Base-by-base conservation (phyloP, 2,329 filamentous ascomycete species). In the Hymenoscyphus occultus region DNA sequence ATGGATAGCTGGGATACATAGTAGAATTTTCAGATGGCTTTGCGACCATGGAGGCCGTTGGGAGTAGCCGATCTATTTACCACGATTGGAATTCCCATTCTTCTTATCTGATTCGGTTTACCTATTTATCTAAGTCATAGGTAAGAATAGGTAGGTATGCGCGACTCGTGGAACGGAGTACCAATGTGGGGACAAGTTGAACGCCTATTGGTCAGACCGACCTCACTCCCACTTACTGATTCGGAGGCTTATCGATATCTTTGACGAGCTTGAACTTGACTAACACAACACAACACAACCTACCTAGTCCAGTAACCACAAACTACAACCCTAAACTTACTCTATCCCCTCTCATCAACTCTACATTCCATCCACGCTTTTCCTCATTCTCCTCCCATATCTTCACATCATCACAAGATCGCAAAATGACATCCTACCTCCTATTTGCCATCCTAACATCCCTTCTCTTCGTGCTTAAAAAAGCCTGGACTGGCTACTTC, bases 401-500 rank as follows among this genome's bases (percentile, higher is more conserved):
- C 22, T 57, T 12, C 22, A 10, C 22, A 51, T 5, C 19, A n/a
- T 6, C 14, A 19, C 13, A 56, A 39, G 5, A 28, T 3, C 28
- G 3, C 28, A 28, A 28, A 28, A 28, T 28, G 28, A 2, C 28
- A 28, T 28, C 28, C 28, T 28, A 28, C 28, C 28, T 28, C 28
- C 28, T 28, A 2, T 3, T 28, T 28, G 28, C 28, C 28, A 28
- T 28, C 28, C 28, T 28, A 2, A 28, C 31, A 35, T 28, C 9
- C 3, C 42, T 9, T n/a, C n/a, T 54, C 40, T 54, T 39, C 28
- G 10, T 12, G 1, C 39, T 61, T 28, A 28, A 28, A 28, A 28
- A 28, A 28, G 28, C 28, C 28, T 28, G 28, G 28, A 28, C 28
- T 3, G 42, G 32, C 45, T n/a, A 68, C 19, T 64, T 67, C 45